Conservation (phyloP, 2,329 filamentous ascomycete species). For the Colletotrichum somersetense region DNA sequence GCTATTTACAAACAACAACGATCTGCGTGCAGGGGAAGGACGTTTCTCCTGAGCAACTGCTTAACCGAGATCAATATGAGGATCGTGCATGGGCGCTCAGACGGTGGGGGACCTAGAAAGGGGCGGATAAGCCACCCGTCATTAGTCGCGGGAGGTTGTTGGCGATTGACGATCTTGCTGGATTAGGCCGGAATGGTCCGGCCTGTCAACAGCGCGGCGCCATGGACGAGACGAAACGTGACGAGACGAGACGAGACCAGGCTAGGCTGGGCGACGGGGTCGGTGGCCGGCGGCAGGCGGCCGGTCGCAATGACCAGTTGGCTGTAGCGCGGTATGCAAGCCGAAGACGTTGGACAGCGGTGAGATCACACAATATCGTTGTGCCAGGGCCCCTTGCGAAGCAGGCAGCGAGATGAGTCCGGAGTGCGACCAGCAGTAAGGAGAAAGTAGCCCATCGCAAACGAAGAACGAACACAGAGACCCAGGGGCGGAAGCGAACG, state of each 20-base stretch:
- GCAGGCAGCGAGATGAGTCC: not conserved
- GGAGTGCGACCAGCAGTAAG: conserved; percentile 4
- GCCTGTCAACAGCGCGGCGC: conserved; percentile 11
- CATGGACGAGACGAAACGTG: conserved; percentile 1
- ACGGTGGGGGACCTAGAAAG: conserved; percentile 31
- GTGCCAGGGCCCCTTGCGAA: conserved; percentile 14
- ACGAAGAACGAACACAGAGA: not conserved
- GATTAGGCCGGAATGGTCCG: not conserved
- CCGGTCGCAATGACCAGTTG: conserved; percentile 11
- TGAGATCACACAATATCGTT: conserved; percentile 14
- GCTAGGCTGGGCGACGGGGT: not conserved
- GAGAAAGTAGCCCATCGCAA: not conserved
- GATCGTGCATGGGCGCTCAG: conserved; percentile 34
- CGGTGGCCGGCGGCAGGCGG: not conserved
- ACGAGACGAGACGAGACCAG: not conserved
- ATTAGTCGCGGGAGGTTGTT: conserved; percentile 32
- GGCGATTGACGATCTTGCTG: conserved; percentile 18
- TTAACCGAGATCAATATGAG: conserved; percentile 41
- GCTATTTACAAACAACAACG: conserved; percentile 7
- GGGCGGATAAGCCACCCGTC: conserved; percentile 37
- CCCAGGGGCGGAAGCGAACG: not conserved
- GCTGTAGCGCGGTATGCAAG: conserved; percentile 1
- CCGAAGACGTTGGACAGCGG: conserved; percentile 17
- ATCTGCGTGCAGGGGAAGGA: conserved; percentile 24
- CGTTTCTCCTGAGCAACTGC: conserved; percentile 32